These are phyloP conservation scores for Vicia faba DNA, from an alignment of 306 rosid genomes.

Conservation along the genomic window DNA sequence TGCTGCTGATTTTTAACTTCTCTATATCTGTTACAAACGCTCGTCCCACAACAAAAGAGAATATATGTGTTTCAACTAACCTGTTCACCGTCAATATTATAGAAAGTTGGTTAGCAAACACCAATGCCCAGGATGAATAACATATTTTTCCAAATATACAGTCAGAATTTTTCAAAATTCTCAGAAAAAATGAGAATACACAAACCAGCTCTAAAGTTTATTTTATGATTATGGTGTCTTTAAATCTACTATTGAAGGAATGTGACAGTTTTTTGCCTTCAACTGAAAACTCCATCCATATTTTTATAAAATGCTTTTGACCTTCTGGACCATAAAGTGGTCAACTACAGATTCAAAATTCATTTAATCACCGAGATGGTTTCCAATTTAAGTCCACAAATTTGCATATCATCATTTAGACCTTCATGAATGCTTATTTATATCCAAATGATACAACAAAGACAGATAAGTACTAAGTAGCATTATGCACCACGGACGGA, in stretches of 20 bases:
- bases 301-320: conserved; percentile 6
- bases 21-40: conserved; percentile 98
- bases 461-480: conserved; percentile 27
- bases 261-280: conserved; percentile 4
- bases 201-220: conserved; percentile 20
- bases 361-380: conserved; percentile 14
- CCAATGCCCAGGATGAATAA: conserved; percentile 32
- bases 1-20: conserved; percentile 84
- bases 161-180: conserved; percentile 26
- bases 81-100: conserved; percentile 56
- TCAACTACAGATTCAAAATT: conserved; percentile 24
- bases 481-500: conserved; percentile 34
- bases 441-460: conserved; percentile 25
- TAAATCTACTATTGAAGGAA: conserved; percentile 10
- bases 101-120: conserved; percentile 38
- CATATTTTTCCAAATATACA: conserved; percentile 23
- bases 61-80: conserved; percentile 98
- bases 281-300: conserved; percentile 28
- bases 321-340: conserved; percentile 26
- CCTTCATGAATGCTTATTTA: conserved; percentile 24
- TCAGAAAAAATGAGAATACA: conserved; percentile 21
- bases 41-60: conserved; percentile 99
- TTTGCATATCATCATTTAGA: conserved; percentile 23
- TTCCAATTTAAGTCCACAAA: conserved; percentile 25
- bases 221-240: conserved; percentile 21